These are phyloP conservation scores for Gentiana straminea DNA, from an alignment of 257 asterid genomes.

Conservation along the genomic window DNA sequence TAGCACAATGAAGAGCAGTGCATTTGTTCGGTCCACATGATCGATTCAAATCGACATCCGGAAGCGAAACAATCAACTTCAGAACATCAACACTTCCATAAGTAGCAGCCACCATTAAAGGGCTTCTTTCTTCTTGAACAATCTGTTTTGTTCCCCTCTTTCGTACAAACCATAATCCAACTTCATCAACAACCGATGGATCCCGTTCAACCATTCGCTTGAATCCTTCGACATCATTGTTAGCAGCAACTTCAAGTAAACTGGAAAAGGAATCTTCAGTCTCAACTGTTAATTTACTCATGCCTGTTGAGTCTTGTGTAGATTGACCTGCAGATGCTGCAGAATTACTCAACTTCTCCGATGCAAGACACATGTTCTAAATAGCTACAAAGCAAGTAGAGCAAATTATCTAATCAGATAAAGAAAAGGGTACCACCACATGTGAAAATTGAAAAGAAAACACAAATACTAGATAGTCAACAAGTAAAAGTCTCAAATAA, in stretches of 20 bases:
- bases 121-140: conserved; percentile 60
- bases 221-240: conserved; percentile 65
- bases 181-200: conserved; percentile 59
- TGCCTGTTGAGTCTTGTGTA: conserved; percentile 14
- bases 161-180: conserved; percentile 72
- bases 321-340: conserved; percentile 15
- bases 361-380: conserved; percentile 44
- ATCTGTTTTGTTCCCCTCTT: conserved; percentile 62
- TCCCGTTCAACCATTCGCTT: conserved; percentile 61
- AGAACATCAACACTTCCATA: conserved; percentile 77
- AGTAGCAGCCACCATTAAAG: conserved; percentile 88
- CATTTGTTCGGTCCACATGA: conserved; percentile 61
- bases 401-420: conserved; percentile 8
- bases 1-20: conserved; percentile 97
- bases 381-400: conserved; percentile 34
- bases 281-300: conserved; percentile 39
- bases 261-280: conserved; percentile 67
- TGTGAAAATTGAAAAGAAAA: not conserved
- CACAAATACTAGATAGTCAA: too few relatives aligned
- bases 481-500: not conserved
- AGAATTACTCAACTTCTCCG: conserved; percentile 25
- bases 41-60: conserved; percentile 72
- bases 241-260: conserved; percentile 77
- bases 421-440: not conserved
- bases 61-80: conserved; percentile 66